These are phyloP conservation scores for Leccinum subrobustum DNA, from an alignment of 1,284 basidiomycete species.

Conservation along the genomic window DNA sequence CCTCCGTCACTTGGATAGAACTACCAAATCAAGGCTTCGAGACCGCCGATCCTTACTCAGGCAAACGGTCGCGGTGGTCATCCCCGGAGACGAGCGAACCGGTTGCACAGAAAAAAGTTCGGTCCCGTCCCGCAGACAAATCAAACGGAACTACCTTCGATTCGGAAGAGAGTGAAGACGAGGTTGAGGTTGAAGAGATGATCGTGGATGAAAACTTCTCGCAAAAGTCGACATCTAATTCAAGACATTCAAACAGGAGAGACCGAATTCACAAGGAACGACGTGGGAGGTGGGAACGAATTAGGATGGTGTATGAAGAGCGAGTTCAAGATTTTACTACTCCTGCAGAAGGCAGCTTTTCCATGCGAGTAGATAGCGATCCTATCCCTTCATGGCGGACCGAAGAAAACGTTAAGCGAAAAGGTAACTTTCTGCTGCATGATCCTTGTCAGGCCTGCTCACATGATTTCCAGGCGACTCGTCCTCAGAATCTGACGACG, in stretches of 20 bases:
- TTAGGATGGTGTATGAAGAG: constrained; percentile 17
- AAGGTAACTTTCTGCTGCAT: constrained; percentile 38
- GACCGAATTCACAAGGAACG: constrained; percentile 27
- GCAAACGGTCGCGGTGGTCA: constrained; percentile 34
- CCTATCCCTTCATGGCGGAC: constrained; percentile 19
- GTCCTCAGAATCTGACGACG: constrained; percentile 9
- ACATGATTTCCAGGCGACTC: constrained; percentile 16
- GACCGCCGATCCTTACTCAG: constrained; percentile 14
- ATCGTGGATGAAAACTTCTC: constrained; percentile 43
- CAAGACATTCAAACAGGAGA: constrained; percentile 18
- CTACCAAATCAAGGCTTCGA: constrained; percentile 15
- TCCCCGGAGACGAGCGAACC: constrained; percentile 20
- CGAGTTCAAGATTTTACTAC: constrained; percentile 10
- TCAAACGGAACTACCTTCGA: constrained; percentile 18
- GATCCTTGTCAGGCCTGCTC: constrained; percentile 8
- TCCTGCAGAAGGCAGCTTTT: constrained; percentile 29
- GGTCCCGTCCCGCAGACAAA: constrained; percentile 16
- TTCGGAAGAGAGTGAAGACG: constrained; percentile 44
- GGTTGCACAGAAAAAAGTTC: constrained; percentile 27
- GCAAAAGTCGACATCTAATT: constrained; percentile 11
- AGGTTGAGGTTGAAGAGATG: constrained; percentile 57
- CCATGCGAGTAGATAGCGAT: constrained; percentile 31
- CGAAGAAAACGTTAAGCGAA: constrained; percentile 41
- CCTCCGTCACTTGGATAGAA: constrained; percentile 38
- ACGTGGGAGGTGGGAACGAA: constrained; percentile 27